Conservation (phyloP, 768 basidiomycete genomes). For the Floccularia luteovirens region DNA sequence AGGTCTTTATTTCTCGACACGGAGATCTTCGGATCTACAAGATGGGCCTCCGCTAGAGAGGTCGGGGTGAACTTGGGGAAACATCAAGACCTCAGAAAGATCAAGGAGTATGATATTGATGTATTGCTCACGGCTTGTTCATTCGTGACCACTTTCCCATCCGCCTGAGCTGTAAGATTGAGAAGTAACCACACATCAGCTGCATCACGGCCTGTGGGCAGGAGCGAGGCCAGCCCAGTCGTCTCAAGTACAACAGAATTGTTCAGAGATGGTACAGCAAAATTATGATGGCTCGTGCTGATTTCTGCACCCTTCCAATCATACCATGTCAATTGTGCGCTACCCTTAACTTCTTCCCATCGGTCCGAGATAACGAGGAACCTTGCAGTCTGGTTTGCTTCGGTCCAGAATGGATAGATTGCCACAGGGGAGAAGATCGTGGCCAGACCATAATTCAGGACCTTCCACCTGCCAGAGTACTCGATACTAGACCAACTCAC, state of each 20-base stretch:
- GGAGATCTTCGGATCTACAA: conserved; percentile 42
- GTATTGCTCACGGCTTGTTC: conserved; percentile 40
- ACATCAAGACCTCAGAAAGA: conserved; percentile 2
- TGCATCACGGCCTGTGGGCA: conserved; percentile 31
- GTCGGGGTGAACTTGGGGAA: conserved; percentile 40
- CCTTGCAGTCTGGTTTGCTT: conserved; percentile 36
- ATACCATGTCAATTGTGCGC: conserved; percentile 48
- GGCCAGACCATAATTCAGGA: conserved; percentile 42
- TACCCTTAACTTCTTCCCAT: conserved; percentile 36
- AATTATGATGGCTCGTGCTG: conserved; percentile 25
- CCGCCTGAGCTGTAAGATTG: conserved; percentile 38
- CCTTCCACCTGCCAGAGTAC: conserved; percentile 55
- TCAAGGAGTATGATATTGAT: not conserved
- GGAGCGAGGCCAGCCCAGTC: conserved; percentile 32
- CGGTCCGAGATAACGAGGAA: conserved; percentile 46
- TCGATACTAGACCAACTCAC: conserved; percentile 49
- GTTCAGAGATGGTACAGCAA: conserved; percentile 41
- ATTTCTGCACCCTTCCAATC: conserved; percentile 41
- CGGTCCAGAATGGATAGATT: conserved; percentile 52
- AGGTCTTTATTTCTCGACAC: conserved; percentile 22
- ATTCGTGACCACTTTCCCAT: conserved; percentile 31
- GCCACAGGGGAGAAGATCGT: conserved; percentile 36
- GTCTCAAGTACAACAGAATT: conserved; percentile 34
- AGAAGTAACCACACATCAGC: conserved; percentile 44
- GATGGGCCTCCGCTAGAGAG: conserved; percentile 34